A percentile compares a stretch with the other conserved stretches of the same genome.
phyloP scores from a whole-genome alignment of 495 filamentous ascomycete species.

The Hypoxylon trugodes region DNA sequence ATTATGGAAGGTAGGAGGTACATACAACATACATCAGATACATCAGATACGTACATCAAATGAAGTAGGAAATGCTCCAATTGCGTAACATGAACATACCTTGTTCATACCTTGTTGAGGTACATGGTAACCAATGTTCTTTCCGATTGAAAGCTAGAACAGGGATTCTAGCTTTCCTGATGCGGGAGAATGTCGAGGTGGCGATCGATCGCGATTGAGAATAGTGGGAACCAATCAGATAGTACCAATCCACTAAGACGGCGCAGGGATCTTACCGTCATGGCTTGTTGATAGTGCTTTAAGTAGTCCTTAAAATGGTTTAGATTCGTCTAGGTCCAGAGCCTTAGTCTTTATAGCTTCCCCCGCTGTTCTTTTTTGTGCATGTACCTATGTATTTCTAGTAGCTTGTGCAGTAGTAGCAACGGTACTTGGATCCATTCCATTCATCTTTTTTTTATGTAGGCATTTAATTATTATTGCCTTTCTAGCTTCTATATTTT shows the following conservation, averaged over 20 bases:
- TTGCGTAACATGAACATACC: conserved; percentile 21
- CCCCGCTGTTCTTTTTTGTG: conserved; percentile 18
- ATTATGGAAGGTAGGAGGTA: conserved; percentile 8
- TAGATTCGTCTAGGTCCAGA: conserved; percentile 7
- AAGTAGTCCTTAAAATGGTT: conserved; percentile 21
- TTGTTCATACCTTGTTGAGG: conserved; percentile 7
- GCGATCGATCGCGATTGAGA: conserved; percentile 39
- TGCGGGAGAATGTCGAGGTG: conserved; percentile 39
- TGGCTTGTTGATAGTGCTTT: conserved; percentile 30
- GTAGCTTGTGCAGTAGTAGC: neutral
- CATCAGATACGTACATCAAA: no score
- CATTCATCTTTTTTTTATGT: neutral
- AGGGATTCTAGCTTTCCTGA: conserved; percentile 36
- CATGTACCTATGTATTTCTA: neutral
- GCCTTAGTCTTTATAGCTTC: conserved; percentile 6
- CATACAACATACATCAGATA: no score
- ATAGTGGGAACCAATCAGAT: conserved; percentile 17
- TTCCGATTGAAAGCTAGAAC: conserved; percentile 27
- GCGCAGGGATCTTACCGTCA: conserved; percentile 19
- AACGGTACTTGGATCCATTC: neutral
- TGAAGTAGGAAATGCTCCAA: conserved; percentile 2
- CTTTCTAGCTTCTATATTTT: no score
- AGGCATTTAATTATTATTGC: neutral
- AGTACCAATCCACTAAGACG: conserved; percentile 1
- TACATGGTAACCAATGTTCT: neutral